Base-by-base conservation (phyloP, 306 rosid species). In the Styphnolobium japonicum region DNA sequence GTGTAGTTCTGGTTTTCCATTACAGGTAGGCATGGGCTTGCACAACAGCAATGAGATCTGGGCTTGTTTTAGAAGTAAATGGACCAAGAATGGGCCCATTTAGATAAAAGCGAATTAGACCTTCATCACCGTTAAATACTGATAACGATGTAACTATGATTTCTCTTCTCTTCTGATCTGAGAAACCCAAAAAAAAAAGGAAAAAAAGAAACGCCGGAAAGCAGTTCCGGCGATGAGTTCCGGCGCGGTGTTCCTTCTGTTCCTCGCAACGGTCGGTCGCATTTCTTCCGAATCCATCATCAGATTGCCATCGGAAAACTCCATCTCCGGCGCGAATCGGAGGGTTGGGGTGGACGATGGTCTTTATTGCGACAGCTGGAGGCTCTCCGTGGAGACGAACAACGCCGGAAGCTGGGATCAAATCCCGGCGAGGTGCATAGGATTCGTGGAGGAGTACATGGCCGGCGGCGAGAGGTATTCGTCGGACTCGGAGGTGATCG, bases 341-440 rank as follows among this genome's bases (percentile, higher is more conserved):
- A 72, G 53, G 49, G 69, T 46, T 25, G 61, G 61, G 33, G 43
- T 57, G 15, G 78, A 75, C 67, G 76, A 89, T 55, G 23, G 7
- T 34, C 1, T 76, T n/a, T 85, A 55, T 82, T 93, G 94, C 85
- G 98, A 91, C 55, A 92, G 96, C 87, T 95, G 98, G 97, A 84
- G 92, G 69, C 86, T 95, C 48, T 56, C 96, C 42, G 87, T 90
- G 10, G 98, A 95, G 86, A 90, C 91, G 48, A 92, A 95, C 81
- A 83, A 90, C 81, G 94, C 85, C 7, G 95, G 97, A 0, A 1
- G 10, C 10, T 95, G 98, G 98, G 8, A 82, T 1, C 73, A 40
- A 5, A 69, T 92, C n/a, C 97, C 94, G 37, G 39, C 43, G 2
- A 53, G 77, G 53, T 95, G 98, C 82, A 7, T 16, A 10, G 23